A percentile compares a stretch with the other conserved stretches of the same genome.
Evolutionary conservation across 495 filamentous ascomycete genomes (phyloP).

Genomic region (Clavariopsis aquatica): DNA sequence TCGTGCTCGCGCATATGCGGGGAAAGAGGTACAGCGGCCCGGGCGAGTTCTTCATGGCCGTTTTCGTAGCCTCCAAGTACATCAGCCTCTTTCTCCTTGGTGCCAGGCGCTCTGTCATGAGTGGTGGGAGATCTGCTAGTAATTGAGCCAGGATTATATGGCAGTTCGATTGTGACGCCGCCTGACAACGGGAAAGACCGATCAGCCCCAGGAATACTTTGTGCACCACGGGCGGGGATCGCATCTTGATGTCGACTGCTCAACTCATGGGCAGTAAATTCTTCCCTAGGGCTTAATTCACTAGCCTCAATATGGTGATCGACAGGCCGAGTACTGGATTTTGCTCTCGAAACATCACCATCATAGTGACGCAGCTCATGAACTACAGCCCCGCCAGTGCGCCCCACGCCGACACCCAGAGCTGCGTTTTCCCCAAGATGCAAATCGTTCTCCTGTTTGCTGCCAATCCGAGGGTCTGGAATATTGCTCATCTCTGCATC

Average conservation of each 20-base stretch:
- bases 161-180: slow-evolving; percentile 9
- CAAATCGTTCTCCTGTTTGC: neutral
- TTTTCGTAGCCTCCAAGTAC: neutral
- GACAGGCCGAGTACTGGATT: neutral
- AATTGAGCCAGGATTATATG: neutral
- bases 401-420: neutral
- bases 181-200: slow-evolving; percentile 29
- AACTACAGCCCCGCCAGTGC: neutral
- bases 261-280: neutral
- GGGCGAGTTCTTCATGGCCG: slow-evolving; percentile 11
- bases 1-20: neutral
- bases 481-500: neutral
- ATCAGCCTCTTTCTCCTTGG: slow-evolving; percentile 10
- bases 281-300: too few species aligned
- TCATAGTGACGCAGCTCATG: slow-evolving; percentile 4
- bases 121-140: neutral
- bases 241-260: neutral
- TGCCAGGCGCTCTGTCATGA: neutral
- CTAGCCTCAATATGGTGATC: too few species aligned
- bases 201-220: slow-evolving; percentile 5
- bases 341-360: neutral
- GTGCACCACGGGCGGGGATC: neutral
- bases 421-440: slow-evolving; percentile 4
- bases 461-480: neutral
- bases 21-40: neutral